These are phyloP conservation scores for Solanum ossicruentum DNA, from an alignment of 257 asterid species.

Conservation along the genomic window DNA sequence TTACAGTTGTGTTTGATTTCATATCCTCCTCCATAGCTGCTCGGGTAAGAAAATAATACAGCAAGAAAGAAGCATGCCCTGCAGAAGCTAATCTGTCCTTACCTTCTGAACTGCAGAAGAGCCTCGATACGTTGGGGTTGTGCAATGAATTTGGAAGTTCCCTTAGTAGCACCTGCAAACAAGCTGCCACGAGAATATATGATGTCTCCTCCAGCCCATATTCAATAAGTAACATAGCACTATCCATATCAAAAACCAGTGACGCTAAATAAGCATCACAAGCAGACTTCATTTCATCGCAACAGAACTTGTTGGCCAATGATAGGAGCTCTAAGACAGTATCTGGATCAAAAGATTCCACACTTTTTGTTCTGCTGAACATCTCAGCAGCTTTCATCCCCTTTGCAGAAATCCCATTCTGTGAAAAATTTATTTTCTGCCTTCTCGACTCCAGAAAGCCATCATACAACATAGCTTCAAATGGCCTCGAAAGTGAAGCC, in stretches of 20 bases:
- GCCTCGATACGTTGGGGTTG: constrained; percentile 29
- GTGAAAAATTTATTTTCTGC: constrained; percentile 62
- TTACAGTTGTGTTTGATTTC: constrained; percentile 63
- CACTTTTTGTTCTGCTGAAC: constrained; percentile 52
- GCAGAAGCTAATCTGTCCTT: constrained; percentile 35
- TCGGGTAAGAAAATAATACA: constrained; percentile 65
- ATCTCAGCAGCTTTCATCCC: constrained; percentile 78
- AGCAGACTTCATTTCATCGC: constrained; percentile 65
- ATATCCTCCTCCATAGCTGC: constrained; percentile 72
- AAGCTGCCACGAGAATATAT: constrained; percentile 76
- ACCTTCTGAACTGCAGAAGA: constrained; percentile 63
- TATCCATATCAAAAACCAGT: constrained; percentile 57
- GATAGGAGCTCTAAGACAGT: constrained; percentile 59
- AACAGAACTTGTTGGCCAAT: constrained; percentile 78
- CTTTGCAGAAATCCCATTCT: constrained; percentile 49
- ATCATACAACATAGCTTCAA: constrained; percentile 71
- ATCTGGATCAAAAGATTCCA: constrained; percentile 50
- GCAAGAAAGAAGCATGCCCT: constrained; percentile 73
- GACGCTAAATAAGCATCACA: constrained; percentile 72
- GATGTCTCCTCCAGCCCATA: constrained; percentile 73
- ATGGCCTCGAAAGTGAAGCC: constrained; percentile 75
- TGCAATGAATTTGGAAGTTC: constrained; percentile 74
- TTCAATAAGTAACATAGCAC: constrained; percentile 51
- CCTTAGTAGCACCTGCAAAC: constrained; percentile 81
- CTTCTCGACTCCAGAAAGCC: constrained; percentile 58